Percentiles rank a stretch among this genome's conserved stretches.
Conservation (phyloP, 805 yeast genomes). For the Candida michaelii region DNA sequence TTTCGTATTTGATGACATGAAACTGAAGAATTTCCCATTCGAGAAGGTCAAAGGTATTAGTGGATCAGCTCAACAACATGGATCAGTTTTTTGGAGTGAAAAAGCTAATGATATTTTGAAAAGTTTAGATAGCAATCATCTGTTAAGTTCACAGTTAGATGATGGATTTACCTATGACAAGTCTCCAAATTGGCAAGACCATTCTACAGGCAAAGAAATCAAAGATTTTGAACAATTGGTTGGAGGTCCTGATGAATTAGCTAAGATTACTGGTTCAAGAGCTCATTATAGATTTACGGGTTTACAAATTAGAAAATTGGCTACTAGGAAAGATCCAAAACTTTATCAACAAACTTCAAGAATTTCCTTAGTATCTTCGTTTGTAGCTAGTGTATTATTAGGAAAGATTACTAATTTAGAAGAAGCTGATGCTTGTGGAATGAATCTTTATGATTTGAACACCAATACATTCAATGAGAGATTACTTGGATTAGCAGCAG, state of each 20-base stretch:
- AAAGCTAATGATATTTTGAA: constrained; percentile 44
- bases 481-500: constrained; percentile 55
- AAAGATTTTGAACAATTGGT: constrained; percentile 55
- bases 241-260: constrained; percentile 61
- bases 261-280: constrained; percentile 74
- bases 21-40: constrained; percentile 54
- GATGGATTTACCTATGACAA: constrained; percentile 58
- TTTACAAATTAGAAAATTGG: constrained; percentile 79
- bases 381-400: constrained; percentile 67
- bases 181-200: constrained; percentile 96
- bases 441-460: constrained; percentile 80
- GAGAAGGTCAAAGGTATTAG: constrained; percentile 60
- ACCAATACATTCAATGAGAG: constrained; percentile 54
- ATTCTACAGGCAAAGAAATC: constrained; percentile 74
- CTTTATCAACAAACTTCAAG: constrained; percentile 54
- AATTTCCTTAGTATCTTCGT: constrained; percentile 76
- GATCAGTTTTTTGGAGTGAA: constrained; percentile 77
- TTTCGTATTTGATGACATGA: constrained; percentile 53
- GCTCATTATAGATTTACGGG: constrained; percentile 93
- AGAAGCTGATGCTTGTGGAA: constrained; percentile 89
- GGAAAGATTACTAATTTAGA: constrained; percentile 69
- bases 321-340: constrained; percentile 49
- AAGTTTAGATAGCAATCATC: constrained; percentile 27
- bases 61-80: constrained; percentile 93
- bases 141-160: constrained; percentile 48